These are phyloP conservation scores for Phytopythium vexans DNA, from an alignment of 352 stramenopile species.

Conservation along the genomic window DNA sequence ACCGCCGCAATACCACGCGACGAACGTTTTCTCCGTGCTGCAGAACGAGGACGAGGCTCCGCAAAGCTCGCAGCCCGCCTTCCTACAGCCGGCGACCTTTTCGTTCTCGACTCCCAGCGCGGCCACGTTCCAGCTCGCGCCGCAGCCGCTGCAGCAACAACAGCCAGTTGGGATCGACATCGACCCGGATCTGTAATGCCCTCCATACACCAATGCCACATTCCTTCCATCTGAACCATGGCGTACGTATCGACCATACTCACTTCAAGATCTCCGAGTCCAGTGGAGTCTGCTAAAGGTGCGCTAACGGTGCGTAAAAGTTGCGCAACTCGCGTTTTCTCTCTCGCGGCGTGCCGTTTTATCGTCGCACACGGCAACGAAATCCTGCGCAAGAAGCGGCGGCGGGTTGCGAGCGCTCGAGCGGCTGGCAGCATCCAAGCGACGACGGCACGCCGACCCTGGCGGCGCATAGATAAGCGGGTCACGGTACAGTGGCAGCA, in stretches of 20 bases:
- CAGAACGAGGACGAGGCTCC: slow-evolving; percentile 40
- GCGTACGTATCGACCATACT: not conserved
- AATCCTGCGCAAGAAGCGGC: too few relatives aligned
- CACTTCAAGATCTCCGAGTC: too few relatives aligned
- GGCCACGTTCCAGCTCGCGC: slow-evolving; percentile 18
- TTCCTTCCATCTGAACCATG: not conserved
- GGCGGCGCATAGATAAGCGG: slow-evolving; percentile 6
- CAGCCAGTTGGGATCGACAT: slow-evolving; percentile 24
- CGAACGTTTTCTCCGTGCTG: slow-evolving; percentile 66
- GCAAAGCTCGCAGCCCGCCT: slow-evolving; percentile 16
- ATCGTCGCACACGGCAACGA: too few relatives aligned
- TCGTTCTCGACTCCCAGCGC: slow-evolving; percentile 27
- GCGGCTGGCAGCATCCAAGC: too few relatives aligned
- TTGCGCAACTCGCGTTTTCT: too few relatives aligned
- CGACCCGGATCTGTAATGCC: slow-evolving; percentile 60
- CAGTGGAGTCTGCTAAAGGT: too few relatives aligned
- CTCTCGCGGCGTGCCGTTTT: too few relatives aligned
- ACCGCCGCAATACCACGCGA: slow-evolving; percentile 28
- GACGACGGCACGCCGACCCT: too few relatives aligned
- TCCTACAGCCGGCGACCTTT: slow-evolving; percentile 73
- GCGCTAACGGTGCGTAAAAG: too few relatives aligned
- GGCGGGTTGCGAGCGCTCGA: too few relatives aligned
- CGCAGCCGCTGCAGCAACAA: slow-evolving; percentile 17
- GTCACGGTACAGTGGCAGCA: not conserved
- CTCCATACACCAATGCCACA: not conserved